Base-by-base conservation (phyloP, 2,329 filamentous ascomycete genomes). In the Colletotrichum lindemuthianum region DNA sequence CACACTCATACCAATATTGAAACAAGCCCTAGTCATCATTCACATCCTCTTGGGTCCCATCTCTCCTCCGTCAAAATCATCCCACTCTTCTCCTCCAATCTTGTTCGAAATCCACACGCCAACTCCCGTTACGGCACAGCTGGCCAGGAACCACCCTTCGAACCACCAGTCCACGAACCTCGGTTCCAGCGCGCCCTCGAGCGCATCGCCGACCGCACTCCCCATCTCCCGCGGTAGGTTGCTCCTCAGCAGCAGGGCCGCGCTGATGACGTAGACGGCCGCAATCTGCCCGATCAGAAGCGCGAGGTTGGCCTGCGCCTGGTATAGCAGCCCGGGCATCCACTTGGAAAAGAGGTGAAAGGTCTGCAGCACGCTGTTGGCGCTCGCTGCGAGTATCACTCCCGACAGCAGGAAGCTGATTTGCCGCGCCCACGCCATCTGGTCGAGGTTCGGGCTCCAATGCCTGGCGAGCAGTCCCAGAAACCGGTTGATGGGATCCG, bases 331-430 rank as follows among this genome's bases (percentile, higher is more conserved):
- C 6, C 83, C 82, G 0, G 92, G 92, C 8, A 88, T 84, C 79
- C 92, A 91, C 68, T 90, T 89, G 4, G 90, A 87, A 72, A 97
- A 92, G 59, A 97, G 84, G 69, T 90, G 89, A 70, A 95, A 91
- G 0, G 93, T 97, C 74, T 96, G 92, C n/a, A 94, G 81, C 15
- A 92, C 92, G 61, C 89, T 91, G 75, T 90, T 92, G 77, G 93
- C 93, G 59, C 90, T 92, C 2, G 91, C 90, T 13, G 92, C 83
- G 32, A 97, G 88, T 74, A 97, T 96, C 53, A 94, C 87, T 15
- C 92, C 93, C 8, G 90, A 92, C 5, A 97, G 84, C 24, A 93
- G 80, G 76, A 97, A 96, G 64, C 90, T 93, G 69, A 96, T 94
- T 72, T 93, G 91, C 36, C 92, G 89, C 24, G 91, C 90, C 92